These are phyloP conservation scores for Lactarius hengduanensis DNA, from an alignment of 768 basidiomycete species.

Conservation along the genomic window DNA sequence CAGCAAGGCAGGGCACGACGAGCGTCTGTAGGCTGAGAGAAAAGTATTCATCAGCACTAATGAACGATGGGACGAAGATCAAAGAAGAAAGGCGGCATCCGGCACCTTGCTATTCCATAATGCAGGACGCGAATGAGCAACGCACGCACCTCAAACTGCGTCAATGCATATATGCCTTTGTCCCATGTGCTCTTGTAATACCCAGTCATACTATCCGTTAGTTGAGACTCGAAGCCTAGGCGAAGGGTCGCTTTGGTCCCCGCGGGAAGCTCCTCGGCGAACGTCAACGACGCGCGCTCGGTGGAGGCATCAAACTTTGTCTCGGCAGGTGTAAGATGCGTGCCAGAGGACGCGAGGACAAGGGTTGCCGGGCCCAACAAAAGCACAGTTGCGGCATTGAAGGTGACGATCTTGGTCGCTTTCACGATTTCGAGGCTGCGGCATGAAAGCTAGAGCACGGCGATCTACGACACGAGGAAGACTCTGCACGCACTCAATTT, in stretches of 20 bases:
- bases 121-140: neutral
- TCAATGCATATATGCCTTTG: constrained; percentile 72
- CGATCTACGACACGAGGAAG: neutral
- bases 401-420: constrained; percentile 57
- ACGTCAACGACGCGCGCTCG: constrained; percentile 63
- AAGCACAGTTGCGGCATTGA: constrained; percentile 60
- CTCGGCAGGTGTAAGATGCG: constrained; percentile 44
- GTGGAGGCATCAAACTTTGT: constrained; percentile 53
- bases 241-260: constrained; percentile 69
- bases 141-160: constrained; percentile 75
- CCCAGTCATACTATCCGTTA: constrained; percentile 75
- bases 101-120: neutral
- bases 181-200: constrained; percentile 75
- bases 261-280: constrained; percentile 58
- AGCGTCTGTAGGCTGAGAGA: constrained; percentile 76
- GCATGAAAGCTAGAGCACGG: neutral
- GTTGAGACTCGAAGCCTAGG: constrained; percentile 62
- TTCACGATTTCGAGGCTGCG: constrained; percentile 60
- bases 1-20: constrained; percentile 83
- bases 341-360: constrained; percentile 50
- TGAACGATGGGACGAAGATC: neutral
- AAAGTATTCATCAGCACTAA: neutral
- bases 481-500: constrained; percentile 53
- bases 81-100: neutral
- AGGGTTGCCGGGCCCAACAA: constrained; percentile 57